Percentiles rank a stretch among this genome's conserved stretches.
These are phyloP conservation scores for Tephrocybe rancida DNA, from an alignment of 768 basidiomycete genomes.

Conservation along the genomic window DNA sequence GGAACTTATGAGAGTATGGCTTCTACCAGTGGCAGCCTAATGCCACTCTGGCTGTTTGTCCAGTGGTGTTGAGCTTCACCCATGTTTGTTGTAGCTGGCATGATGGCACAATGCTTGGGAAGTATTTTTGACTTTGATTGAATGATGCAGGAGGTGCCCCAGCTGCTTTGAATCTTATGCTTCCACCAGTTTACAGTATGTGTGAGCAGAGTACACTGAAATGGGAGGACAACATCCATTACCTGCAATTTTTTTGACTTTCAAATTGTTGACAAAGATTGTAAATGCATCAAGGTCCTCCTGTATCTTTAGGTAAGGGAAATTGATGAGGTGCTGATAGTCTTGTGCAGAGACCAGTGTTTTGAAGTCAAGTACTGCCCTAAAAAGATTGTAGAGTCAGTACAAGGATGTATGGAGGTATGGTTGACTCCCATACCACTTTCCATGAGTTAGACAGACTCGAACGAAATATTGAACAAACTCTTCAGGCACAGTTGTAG, in stretches of 20 bases:
- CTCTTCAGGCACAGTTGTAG: slow-evolving; percentile 10
- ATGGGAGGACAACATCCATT: not conserved
- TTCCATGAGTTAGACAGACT: slow-evolving; percentile 14
- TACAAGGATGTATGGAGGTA: not conserved
- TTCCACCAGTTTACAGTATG: slow-evolving; percentile 22
- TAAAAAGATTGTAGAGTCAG: not conserved
- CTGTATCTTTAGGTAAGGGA: slow-evolving; percentile 16
- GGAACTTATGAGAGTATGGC: slow-evolving; percentile 7
- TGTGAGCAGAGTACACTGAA: not conserved
- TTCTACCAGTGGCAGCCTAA: slow-evolving; percentile 19
- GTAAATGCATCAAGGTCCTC: slow-evolving; percentile 11
- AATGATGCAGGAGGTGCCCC: slow-evolving; percentile 25
- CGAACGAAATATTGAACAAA: slow-evolving; percentile 13
- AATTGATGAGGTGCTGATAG: slow-evolving; percentile 15
- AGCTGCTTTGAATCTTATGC: slow-evolving; percentile 23
- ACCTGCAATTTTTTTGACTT: slow-evolving; percentile 16
- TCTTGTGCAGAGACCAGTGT: slow-evolving; percentile 1
- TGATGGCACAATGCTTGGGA: slow-evolving; percentile 20
- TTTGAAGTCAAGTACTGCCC: slow-evolving; percentile 12
- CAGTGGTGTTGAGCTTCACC: slow-evolving; percentile 23
- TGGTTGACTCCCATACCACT: slow-evolving; percentile 2
- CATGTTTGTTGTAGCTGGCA: slow-evolving; percentile 22
- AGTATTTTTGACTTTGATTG: slow-evolving; percentile 18
- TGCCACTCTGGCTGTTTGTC: slow-evolving; percentile 21
- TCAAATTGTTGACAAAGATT: not conserved